phyloP scores from a whole-genome alignment of 2,329 filamentous ascomycete species.

The Diaporthe eres region DNA sequence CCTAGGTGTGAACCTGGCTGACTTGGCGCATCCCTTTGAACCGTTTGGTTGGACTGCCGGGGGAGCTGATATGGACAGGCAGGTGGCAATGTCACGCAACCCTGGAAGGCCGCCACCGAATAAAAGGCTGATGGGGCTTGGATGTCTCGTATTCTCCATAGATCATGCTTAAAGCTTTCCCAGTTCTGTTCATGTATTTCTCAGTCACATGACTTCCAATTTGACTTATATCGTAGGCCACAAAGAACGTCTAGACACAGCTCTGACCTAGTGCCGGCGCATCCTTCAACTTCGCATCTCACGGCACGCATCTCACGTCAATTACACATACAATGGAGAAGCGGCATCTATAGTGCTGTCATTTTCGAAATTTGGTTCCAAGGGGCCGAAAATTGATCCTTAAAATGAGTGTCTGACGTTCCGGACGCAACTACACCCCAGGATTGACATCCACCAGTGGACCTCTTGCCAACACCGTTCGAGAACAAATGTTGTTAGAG shows the following conservation, averaged over 20 bases:
- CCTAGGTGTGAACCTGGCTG: neutral
- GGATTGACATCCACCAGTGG: neutral
- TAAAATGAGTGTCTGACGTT: neutral
- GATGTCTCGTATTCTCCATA: no score
- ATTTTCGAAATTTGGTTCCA: neutral
- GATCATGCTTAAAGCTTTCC: neutral
- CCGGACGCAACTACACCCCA: neutral
- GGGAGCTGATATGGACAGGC: neutral
- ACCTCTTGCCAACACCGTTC: neutral
- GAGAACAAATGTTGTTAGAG: neutral
- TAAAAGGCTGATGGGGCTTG: neutral
- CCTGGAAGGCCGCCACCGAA: neutral
- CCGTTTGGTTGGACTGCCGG: neutral
- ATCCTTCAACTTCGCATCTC: neutral
- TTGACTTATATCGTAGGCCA: neutral
- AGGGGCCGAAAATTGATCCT: neutral
- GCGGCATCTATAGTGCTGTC: neutral
- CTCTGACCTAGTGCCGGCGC: neutral
- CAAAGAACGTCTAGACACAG: neutral
- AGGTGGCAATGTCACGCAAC: neutral
- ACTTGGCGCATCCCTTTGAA: neutral
- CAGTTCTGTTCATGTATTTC: neutral
- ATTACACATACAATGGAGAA: neutral
- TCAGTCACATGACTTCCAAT: neutral
- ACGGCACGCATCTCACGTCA: no score